A percentile compares a stretch with the other conserved stretches of the same genome.
These are phyloP conservation scores for Cercospora canescens DNA, from an alignment of 2,329 filamentous ascomycete species.

Conservation along the genomic window DNA sequence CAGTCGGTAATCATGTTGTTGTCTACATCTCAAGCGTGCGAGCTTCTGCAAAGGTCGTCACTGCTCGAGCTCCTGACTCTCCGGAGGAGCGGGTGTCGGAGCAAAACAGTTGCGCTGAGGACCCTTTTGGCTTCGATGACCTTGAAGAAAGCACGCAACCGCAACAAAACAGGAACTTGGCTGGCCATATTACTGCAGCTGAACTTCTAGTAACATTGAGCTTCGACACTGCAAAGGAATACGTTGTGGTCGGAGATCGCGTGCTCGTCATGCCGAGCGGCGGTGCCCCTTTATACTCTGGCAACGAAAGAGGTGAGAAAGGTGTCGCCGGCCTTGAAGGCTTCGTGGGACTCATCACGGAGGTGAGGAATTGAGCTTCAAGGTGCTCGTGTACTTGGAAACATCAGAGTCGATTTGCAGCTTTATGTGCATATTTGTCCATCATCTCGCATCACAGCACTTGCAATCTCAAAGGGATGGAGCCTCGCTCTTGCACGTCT, in stretches of 20 bases:
- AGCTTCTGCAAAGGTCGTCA: constrained; percentile 72
- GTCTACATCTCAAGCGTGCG: constrained; percentile 87
- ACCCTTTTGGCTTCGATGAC: constrained; percentile 31
- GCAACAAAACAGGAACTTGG: constrained; percentile 21
- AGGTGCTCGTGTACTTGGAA: not conserved
- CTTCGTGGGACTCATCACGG: constrained; percentile 64
- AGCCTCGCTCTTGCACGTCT: too few relatives aligned
- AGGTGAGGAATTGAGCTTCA: constrained; percentile 33
- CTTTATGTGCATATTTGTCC: not conserved
- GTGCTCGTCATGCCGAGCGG: constrained; percentile 73
- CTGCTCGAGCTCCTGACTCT: constrained; percentile 35
- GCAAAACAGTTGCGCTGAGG: constrained; percentile 1
- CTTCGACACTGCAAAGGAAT: constrained; percentile 69
- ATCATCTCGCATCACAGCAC: not conserved
- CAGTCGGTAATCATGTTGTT: constrained; percentile 69
- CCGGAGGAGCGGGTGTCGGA: constrained; percentile 8
- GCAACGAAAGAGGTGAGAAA: constrained; percentile 42
- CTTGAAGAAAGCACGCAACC: constrained; percentile 14
- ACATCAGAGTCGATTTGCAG: not conserved
- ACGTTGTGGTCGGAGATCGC: constrained; percentile 69
- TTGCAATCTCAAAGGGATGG: too few relatives aligned
- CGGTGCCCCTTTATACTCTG: constrained; percentile 45
- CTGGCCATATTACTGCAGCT: constrained; percentile 28
- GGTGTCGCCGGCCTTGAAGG: constrained; percentile 67
- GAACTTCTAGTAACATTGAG: constrained; percentile 62